These are phyloP conservation scores for Macrolepiota fuliginosa DNA, from an alignment of 768 basidiomycete species.

Conservation along the genomic window DNA sequence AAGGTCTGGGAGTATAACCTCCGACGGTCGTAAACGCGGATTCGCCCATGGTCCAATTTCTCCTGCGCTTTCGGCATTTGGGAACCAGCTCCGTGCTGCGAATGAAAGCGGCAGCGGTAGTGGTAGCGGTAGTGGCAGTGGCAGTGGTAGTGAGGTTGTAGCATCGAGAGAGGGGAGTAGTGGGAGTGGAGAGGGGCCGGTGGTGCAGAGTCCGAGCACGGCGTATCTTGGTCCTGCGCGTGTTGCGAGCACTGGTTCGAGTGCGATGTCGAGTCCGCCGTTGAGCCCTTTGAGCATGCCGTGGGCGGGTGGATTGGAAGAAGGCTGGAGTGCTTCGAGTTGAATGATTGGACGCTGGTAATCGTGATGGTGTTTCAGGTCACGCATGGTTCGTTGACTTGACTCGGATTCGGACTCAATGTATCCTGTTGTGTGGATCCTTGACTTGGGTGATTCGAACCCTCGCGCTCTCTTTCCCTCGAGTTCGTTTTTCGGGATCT, in stretches of 20 bases:
- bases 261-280: slow-evolving; percentile 12
- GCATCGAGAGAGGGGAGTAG: slow-evolving; percentile 3
- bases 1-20: slow-evolving; percentile 52
- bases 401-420: too few relatives aligned
- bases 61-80: slow-evolving; percentile 52
- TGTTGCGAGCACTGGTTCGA: neutral
- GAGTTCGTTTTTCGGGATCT: neutral
- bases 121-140: slow-evolving; percentile 15
- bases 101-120: slow-evolving; percentile 16
- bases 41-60: slow-evolving; percentile 29
- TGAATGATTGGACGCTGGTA: neutral
- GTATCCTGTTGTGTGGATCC: neutral
- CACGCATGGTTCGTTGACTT: neutral
- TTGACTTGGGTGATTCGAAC: neutral
- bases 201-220: slow-evolving; percentile 21
- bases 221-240: slow-evolving; percentile 7
- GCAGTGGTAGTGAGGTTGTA: neutral
- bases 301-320: slow-evolving; percentile 40
- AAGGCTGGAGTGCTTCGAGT: slow-evolving; percentile 33
- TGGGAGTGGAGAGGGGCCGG: slow-evolving; percentile 11
- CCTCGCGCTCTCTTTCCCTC: neutral
- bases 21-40: slow-evolving; percentile 43
- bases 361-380: neutral
- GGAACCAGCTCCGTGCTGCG: slow-evolving; percentile 24
- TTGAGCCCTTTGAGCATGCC: slow-evolving; percentile 32